Conservation (phyloP, 306 rosid genomes). For the Bauhinia variegata region DNA sequence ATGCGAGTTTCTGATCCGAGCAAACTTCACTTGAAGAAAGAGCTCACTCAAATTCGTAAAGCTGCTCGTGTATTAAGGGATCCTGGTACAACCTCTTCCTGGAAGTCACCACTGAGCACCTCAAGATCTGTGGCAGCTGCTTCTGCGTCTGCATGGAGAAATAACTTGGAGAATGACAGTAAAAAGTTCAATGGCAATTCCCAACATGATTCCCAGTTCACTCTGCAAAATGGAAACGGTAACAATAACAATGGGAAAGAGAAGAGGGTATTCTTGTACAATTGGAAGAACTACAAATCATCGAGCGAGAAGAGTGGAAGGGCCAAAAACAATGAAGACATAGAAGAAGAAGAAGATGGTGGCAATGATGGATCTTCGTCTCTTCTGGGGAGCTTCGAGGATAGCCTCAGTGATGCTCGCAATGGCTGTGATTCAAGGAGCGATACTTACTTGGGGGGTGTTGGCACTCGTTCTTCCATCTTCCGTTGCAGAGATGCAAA, state of each 20-base stretch:
- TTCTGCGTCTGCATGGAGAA: conserved; percentile 47
- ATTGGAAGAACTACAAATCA: conserved; percentile 80
- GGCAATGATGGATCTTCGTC: conserved; percentile 56
- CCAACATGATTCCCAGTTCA: conserved; percentile 30
- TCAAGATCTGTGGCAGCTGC: conserved; percentile 64
- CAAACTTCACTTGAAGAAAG: conserved; percentile 81
- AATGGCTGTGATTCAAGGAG: conserved; percentile 65
- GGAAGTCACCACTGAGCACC: conserved; percentile 79
- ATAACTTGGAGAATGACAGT: conserved; percentile 33
- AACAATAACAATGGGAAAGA: conserved; percentile 35
- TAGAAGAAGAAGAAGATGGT: conserved; percentile 44
- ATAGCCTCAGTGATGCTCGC: conserved; percentile 70
- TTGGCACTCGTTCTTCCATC: conserved; percentile 55
- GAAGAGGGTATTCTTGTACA: conserved; percentile 70
- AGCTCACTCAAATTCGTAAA: conserved; percentile 91
- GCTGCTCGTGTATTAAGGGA: conserved; percentile 89
- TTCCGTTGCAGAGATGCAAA: conserved; percentile 56
- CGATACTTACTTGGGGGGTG: conserved; percentile 50
- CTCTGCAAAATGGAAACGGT: neutral
- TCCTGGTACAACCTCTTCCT: conserved; percentile 92
- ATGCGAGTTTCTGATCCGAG: conserved; percentile 71
- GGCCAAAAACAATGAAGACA: conserved; percentile 32
- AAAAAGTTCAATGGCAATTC: conserved; percentile 36
- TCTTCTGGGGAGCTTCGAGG: conserved; percentile 63
- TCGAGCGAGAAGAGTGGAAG: conserved; percentile 49